Evolutionary conservation across 495 filamentous ascomycete species (phyloP).

Genomic region (Cryomyces antarcticus): DNA sequence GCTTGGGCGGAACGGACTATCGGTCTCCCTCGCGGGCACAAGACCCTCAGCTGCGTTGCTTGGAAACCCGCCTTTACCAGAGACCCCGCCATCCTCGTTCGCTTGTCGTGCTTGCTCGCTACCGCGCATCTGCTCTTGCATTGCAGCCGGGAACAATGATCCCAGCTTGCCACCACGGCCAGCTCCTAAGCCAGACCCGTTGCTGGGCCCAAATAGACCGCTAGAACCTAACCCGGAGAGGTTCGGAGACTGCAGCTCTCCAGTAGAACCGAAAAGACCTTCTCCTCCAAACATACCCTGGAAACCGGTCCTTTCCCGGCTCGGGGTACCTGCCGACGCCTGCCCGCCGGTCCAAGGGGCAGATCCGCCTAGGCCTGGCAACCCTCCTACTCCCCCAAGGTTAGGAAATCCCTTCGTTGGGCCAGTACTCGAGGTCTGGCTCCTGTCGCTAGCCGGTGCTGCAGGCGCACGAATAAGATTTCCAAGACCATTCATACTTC

Average conservation of each 20-base stretch:
- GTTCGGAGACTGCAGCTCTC: constrained; percentile 57
- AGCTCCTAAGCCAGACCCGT: constrained; percentile 31
- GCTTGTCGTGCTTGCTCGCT: constrained; percentile 27
- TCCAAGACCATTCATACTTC: constrained; percentile 8
- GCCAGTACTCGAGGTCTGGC: constrained; percentile 70
- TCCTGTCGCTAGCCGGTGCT: constrained; percentile 48
- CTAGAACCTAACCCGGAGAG: constrained; percentile 34
- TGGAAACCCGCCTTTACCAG: constrained; percentile 24
- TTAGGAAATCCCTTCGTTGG: constrained; percentile 47
- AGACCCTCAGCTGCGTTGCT: constrained; percentile 33
- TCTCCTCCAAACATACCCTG: constrained; percentile 45
- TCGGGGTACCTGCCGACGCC: constrained; percentile 49
- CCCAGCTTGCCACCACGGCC: constrained; percentile 66
- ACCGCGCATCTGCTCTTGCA: constrained; percentile 68
- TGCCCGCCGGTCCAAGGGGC: constrained; percentile 42
- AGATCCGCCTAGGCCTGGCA: constrained; percentile 34
- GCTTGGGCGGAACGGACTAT: constrained; percentile 37
- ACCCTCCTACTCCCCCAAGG: constrained; percentile 39
- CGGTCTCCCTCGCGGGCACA: constrained; percentile 29
- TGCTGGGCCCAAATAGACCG: constrained; percentile 23
- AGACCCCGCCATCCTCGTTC: constrained; percentile 11
- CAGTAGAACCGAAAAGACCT: constrained; percentile 48
- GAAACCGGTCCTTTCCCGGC: constrained; percentile 45
- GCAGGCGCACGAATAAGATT: constrained; percentile 31
- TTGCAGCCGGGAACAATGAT: constrained; percentile 65